Conservation (phyloP, 495 filamentous ascomycete genomes). For the Penicillium soppii region DNA sequence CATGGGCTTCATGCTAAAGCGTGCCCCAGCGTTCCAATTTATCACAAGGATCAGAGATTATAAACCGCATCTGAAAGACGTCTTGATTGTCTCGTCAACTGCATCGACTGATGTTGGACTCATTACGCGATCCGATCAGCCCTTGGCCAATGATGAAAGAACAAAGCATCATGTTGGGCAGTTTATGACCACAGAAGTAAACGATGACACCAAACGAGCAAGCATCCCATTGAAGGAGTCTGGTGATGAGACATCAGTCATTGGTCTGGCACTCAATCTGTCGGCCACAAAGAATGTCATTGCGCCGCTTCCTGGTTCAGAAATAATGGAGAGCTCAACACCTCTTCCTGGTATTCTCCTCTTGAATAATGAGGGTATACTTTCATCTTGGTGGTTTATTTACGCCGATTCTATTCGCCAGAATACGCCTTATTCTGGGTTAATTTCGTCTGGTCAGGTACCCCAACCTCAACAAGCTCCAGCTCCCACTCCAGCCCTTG, state of each 20-base stretch:
- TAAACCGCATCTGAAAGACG: slow-evolving; percentile 72
- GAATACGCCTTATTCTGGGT: slow-evolving; percentile 67
- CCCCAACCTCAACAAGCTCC: slow-evolving; percentile 25
- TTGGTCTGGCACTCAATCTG: slow-evolving; percentile 81
- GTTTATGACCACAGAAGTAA: slow-evolving; percentile 71
- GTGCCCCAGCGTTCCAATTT: slow-evolving; percentile 71
- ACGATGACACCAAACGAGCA: slow-evolving; percentile 76
- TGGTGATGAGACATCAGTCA: slow-evolving; percentile 69
- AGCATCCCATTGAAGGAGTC: slow-evolving; percentile 72
- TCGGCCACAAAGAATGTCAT: slow-evolving; percentile 75
- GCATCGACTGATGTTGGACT: slow-evolving; percentile 74
- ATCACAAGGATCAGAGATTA: slow-evolving; percentile 73
- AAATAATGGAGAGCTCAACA: slow-evolving; percentile 69
- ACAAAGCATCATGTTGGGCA: slow-evolving; percentile 58
- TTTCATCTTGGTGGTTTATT: slow-evolving; percentile 86
- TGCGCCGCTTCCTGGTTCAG: slow-evolving; percentile 74
- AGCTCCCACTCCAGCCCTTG: slow-evolving; percentile 21
- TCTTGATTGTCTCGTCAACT: slow-evolving; percentile 80
- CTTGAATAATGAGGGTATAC: slow-evolving; percentile 84
- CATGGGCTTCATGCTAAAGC: slow-evolving; percentile 55
- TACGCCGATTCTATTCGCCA: slow-evolving; percentile 82
- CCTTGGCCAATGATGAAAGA: slow-evolving; percentile 60
- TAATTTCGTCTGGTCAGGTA: slow-evolving; percentile 49
- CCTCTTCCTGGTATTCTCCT: slow-evolving; percentile 86
- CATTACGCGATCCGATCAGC: slow-evolving; percentile 66